phyloP scores from a whole-genome alignment of 306 rosid species.

The Canavalia gladiata region DNA sequence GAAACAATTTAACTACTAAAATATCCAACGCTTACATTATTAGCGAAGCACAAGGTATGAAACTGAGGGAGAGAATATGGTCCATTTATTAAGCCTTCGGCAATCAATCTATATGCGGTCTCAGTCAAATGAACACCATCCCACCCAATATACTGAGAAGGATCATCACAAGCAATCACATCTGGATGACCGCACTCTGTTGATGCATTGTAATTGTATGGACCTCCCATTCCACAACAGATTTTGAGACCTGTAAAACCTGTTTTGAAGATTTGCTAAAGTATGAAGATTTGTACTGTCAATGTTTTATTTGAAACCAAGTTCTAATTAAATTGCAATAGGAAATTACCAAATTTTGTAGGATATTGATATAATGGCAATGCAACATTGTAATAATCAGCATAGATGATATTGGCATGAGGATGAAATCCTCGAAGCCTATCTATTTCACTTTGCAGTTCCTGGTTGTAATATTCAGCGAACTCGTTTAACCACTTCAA shows the following conservation, averaged over 20 bases:
- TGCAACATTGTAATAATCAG: constrained; percentile 58
- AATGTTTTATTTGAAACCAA: neutral
- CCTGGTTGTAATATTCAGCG: constrained; percentile 52
- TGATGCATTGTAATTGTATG: constrained; percentile 47
- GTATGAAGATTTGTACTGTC: neutral
- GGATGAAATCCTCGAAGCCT: constrained; percentile 51
- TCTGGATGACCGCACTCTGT: constrained; percentile 23
- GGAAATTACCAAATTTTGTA: constrained; percentile 49
- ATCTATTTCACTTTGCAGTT: constrained; percentile 49
- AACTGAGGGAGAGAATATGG: constrained; percentile 44
- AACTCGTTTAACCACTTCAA: constrained; percentile 59
- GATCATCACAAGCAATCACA: constrained; percentile 53
- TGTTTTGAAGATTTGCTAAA: neutral
- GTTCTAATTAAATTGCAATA: neutral
- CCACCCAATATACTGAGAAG: constrained; percentile 60
- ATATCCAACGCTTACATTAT: neutral
- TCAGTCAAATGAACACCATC: constrained; percentile 74
- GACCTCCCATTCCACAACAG: constrained; percentile 56
- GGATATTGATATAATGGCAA: constrained; percentile 50
- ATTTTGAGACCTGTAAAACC: constrained; percentile 45
- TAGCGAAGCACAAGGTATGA: neutral
- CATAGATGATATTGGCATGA: constrained; percentile 52
- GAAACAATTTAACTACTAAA: neutral
- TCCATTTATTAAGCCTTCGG: constrained; percentile 44
- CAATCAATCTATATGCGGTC: constrained; percentile 65